Conservation (phyloP, 2,329 filamentous ascomycete species). For the Diaporthe citrichinensis region DNA sequence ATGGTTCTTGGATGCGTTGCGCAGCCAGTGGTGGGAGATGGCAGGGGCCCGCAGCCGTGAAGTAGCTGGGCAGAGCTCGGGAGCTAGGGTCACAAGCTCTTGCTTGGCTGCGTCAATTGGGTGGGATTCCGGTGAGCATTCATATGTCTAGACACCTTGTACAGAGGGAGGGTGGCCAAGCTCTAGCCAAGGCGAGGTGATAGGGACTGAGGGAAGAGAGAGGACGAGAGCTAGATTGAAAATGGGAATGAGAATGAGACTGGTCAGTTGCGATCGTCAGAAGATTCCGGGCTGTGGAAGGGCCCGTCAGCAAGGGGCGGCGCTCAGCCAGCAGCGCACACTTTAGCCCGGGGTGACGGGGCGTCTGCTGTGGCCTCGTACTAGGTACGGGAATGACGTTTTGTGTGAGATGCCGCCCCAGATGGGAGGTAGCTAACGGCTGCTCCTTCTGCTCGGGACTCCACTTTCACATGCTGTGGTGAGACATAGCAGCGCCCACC, state of each 20-base stretch:
- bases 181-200: background rate
- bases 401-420: conserved; percentile 10
- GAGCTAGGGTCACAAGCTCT: conserved; percentile 17
- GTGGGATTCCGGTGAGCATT: background rate
- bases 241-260: background rate
- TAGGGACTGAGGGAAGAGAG: background rate
- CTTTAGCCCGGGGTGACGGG: background rate
- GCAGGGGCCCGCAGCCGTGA: background rate
- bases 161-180: background rate
- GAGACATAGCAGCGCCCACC: background rate
- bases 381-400: conserved; percentile 5
- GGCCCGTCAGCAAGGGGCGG: conserved; percentile 24
- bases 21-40: background rate
- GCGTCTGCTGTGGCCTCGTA: conserved; percentile 8
- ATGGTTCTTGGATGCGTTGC: background rate
- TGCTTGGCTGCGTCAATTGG: conserved; percentile 20
- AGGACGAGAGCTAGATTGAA: background rate
- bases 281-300: conserved; percentile 23
- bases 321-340: background rate
- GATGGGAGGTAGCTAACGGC: background rate
- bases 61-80: conserved; percentile 1
- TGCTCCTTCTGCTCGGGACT: background rate
- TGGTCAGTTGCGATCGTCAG: conserved; percentile 25
- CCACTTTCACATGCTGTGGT: conserved; percentile 40
- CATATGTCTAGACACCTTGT: background rate